A percentile compares a stretch with the other conserved stretches of the same genome.
Evolutionary conservation across 2,329 filamentous ascomycete genomes (phyloP).

Genomic region (Trichophaea hybrida): DNA sequence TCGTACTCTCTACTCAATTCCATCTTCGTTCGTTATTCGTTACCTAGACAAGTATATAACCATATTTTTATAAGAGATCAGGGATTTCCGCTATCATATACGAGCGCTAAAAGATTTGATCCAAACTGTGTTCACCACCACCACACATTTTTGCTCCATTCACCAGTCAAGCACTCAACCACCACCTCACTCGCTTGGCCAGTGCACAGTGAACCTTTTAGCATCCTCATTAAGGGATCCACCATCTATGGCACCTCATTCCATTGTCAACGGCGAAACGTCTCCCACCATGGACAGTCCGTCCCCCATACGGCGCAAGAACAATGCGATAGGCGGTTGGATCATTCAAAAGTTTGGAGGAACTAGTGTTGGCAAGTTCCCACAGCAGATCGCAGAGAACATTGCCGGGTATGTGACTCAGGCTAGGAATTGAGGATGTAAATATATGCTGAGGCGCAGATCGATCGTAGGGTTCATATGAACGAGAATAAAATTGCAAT

Average conservation of each 20-base stretch:
- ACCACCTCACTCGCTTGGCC: too few species aligned
- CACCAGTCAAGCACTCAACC: too few species aligned
- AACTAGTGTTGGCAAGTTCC: slow-evolving; percentile 87
- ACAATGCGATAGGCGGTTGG: slow-evolving; percentile 44
- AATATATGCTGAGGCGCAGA: too few species aligned
- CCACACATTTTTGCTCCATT: too few species aligned
- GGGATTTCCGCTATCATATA: too few species aligned
- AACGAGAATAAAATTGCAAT: slow-evolving; percentile 64
- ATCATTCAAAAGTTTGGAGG: slow-evolving; percentile 91
- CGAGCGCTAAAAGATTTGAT: too few species aligned
- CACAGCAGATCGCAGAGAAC: slow-evolving; percentile 55
- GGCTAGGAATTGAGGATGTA: neutral
- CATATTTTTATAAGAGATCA: too few species aligned
- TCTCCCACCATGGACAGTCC: neutral
- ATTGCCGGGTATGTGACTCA: slow-evolving; percentile 46
- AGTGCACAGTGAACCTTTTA: too few species aligned
- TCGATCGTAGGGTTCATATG: slow-evolving; percentile 41
- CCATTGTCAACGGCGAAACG: neutral
- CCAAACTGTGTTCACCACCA: too few species aligned
- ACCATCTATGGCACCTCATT: neutral
- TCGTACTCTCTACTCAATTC: neutral
- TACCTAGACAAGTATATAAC: too few species aligned
- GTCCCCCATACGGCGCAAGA: slow-evolving; percentile 14
- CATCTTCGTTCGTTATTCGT: neutral
- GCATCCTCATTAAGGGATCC: too few species aligned